Percentiles rank a stretch among this genome's conserved stretches.
phyloP scores from a whole-genome alignment of 495 filamentous ascomycete species.

The Trichoderma gamsii region DNA sequence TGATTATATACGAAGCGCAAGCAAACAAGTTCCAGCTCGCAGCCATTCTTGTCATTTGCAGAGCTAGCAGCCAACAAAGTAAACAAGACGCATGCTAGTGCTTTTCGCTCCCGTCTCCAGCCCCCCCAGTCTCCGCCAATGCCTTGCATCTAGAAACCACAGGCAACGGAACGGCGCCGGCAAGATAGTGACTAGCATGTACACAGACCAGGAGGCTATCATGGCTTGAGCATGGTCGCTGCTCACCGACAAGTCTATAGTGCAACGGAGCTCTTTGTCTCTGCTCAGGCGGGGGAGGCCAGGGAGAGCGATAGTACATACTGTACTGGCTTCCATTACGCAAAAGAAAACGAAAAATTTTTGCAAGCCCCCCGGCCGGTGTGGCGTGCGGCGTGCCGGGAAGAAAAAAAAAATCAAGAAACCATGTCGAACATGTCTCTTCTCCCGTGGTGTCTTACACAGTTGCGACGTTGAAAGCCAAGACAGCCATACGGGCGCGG shows the following conservation, averaged over 20 bases:
- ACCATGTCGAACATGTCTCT: not conserved
- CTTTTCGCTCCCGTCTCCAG: slow-evolving; percentile 13
- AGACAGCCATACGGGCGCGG: not conserved
- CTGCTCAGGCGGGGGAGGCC: not conserved
- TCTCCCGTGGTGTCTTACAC: slow-evolving; percentile 2
- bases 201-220: not conserved
- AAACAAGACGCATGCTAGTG: not conserved
- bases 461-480: not conserved
- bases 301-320: not conserved
- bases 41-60: not conserved
- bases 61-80: not conserved
- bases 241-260: slow-evolving; percentile 3
- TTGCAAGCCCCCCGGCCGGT: not conserved
- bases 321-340: not conserved
- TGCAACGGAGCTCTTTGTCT: not conserved
- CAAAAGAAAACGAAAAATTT: not conserved
- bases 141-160: slow-evolving; percentile 5
- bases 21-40: not conserved
- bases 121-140: slow-evolving; percentile 11
- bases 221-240: not conserved
- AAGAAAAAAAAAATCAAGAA: not conserved
- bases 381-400: not conserved
- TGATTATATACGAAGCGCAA: not conserved
- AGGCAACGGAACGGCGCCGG: slow-evolving; percentile 7
- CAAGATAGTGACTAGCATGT: not conserved